phyloP scores from a whole-genome alignment of 2,329 filamentous ascomycete genomes.

The Hypoxylon sp. region DNA sequence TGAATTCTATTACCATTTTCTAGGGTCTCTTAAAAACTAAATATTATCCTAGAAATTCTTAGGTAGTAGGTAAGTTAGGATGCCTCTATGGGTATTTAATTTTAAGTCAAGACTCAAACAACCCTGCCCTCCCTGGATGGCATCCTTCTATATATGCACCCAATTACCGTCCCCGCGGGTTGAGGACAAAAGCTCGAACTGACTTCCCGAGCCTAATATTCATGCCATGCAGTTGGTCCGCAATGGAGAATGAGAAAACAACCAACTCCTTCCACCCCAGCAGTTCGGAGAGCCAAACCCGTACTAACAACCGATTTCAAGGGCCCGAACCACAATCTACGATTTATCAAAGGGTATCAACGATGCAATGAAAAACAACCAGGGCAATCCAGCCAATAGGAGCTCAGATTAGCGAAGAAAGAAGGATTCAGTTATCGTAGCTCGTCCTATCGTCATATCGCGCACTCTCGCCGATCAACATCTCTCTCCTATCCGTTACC shows the following conservation, averaged over 20 bases:
- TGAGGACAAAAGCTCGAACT: slow-evolving; percentile 15
- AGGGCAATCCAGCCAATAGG: slow-evolving; percentile 12
- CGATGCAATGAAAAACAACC: slow-evolving; percentile 25
- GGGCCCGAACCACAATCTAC: slow-evolving; percentile 17
- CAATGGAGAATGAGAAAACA: slow-evolving; percentile 22
- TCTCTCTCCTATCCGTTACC: slow-evolving; percentile 3
- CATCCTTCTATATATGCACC: slow-evolving; percentile 20
- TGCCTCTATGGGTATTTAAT: slow-evolving; percentile 18
- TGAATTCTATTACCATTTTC: slow-evolving; percentile 17
- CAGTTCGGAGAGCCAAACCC: slow-evolving; percentile 18
- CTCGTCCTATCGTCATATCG: slow-evolving; percentile 39
- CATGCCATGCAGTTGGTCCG: slow-evolving; percentile 17
- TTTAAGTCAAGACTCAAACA: slow-evolving; percentile 6
- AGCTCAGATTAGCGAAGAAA: slow-evolving; percentile 12
- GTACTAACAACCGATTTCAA: slow-evolving; percentile 16
- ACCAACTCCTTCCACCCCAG: slow-evolving; percentile 31
- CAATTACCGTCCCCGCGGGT: slow-evolving; percentile 10
- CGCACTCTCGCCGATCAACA: slow-evolving; percentile 16
- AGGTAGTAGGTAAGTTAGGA: slow-evolving; percentile 18
- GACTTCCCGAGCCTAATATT: slow-evolving; percentile 27
- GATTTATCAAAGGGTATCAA: slow-evolving; percentile 38
- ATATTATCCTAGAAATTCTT: slow-evolving; percentile 33
- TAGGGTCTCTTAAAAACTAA: slow-evolving; percentile 22
- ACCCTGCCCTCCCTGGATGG: slow-evolving; percentile 8
- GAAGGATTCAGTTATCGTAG: slow-evolving; percentile 24